These are phyloP conservation scores for Adansonia digitata DNA, from an alignment of 345 rosid genomes.

Conservation along the genomic window DNA sequence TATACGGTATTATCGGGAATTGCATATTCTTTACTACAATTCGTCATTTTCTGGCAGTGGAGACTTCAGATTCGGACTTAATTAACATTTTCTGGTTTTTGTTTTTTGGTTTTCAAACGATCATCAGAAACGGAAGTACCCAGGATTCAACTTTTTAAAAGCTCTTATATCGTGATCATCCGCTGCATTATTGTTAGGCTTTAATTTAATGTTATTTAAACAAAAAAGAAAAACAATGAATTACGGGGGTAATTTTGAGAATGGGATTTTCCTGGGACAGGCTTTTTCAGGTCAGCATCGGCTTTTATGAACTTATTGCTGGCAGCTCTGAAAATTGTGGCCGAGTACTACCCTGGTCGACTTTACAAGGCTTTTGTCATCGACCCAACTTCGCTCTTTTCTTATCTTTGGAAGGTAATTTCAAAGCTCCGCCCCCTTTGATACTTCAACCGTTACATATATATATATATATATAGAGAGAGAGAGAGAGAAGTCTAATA, in stretches of 20 bases:
- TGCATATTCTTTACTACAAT: slow-evolving; percentile 17
- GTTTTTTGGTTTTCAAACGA: no score
- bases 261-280: slow-evolving; percentile 31
- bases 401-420: slow-evolving; percentile 88
- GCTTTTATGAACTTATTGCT: slow-evolving; percentile 72
- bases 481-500: no score
- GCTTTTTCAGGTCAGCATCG: slow-evolving; percentile 93
- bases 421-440: slow-evolving; percentile 16
- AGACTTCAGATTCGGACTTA: slow-evolving; percentile 20
- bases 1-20: slow-evolving; percentile 56
- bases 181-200: no score
- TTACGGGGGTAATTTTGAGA: not conserved
- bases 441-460: no score
- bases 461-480: no score
- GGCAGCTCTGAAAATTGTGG: slow-evolving; percentile 70
- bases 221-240: no score
- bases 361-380: slow-evolving; percentile 80
- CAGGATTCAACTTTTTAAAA: no score
- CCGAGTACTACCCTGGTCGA: slow-evolving; percentile 75
- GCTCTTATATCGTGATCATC: no score
- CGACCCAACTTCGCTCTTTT: slow-evolving; percentile 92
- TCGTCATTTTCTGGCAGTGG: slow-evolving; percentile 24
- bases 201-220: no score
- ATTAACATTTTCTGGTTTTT: not conserved
- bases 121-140: no score